Conservation (phyloP, 2,329 filamentous ascomycete species). For the Spiromastix sp. region DNA sequence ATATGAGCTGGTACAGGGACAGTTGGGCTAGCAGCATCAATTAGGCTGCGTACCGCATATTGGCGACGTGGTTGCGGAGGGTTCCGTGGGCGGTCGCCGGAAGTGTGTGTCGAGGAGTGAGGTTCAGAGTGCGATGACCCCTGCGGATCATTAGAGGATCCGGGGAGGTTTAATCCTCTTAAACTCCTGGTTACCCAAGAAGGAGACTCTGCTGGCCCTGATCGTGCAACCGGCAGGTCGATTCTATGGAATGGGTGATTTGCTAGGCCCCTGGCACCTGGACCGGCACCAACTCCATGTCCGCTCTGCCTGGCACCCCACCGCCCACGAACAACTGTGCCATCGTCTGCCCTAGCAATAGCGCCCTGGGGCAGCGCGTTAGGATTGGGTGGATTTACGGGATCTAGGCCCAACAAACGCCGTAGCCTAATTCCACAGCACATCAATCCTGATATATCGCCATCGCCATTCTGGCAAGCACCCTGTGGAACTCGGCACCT, state of each 20-base stretch:
- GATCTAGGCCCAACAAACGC: conserved; percentile 21
- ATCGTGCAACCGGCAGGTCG: conserved; percentile 16
- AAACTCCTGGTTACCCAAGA: background rate
- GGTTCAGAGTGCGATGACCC: no score
- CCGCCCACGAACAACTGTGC: conserved; percentile 29
- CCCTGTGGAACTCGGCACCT: conserved; percentile 2
- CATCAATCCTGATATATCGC: conserved; percentile 1
- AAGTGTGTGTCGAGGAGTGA: no score
- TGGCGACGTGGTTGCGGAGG: no score
- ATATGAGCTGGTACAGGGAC: no score
- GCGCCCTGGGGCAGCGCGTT: conserved; percentile 13
- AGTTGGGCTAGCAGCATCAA: no score
- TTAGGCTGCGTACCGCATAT: no score
- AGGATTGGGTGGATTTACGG: conserved; percentile 9
- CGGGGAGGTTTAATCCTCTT: no score
- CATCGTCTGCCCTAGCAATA: conserved; percentile 30
- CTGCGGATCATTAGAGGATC: no score
- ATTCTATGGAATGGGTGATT: conserved; percentile 27
- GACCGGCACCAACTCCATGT: conserved; percentile 24
- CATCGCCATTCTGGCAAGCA: conserved; percentile 1
- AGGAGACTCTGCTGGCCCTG: background rate
- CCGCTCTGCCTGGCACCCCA: conserved; percentile 32
- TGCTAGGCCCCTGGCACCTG: conserved; percentile 15
- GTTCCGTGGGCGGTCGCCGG: no score
- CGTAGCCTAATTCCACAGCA: conserved; percentile 11